Base-by-base conservation (phyloP, 1,139 yeast genomes). In the Hansenula lynferdii region DNA sequence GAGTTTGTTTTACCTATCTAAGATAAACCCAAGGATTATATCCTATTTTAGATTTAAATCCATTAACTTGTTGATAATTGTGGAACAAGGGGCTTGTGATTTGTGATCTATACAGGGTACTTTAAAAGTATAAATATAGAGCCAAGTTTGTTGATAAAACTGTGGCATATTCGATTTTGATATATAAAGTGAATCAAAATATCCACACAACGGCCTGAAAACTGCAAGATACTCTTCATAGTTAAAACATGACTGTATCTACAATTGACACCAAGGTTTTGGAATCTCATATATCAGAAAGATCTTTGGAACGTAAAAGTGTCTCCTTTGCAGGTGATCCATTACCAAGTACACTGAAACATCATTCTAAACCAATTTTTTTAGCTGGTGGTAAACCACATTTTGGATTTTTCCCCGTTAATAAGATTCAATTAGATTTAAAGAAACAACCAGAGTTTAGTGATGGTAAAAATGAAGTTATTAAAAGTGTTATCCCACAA, bases 311-410 rank as follows among this genome's bases (percentile, higher is more conserved):
- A 23, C 37, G 53, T 39, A 24, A 30, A 12, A 26, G 37, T 2
- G 36, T 48, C n/a, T 37, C 43, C 19, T 49, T 50, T 41, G 43
- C 41, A 28, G 42, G 45, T 11, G 29, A 33, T 8, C 60, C 53
- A 10, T 56, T 69, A 6, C 76, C 78, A 2, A 60, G 52, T n/a
- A 67, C 67, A 2, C 65, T 64, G 46, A 57, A 56, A 39, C 62
- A 67, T 5, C 76, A 70, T 42, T 61, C 65, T 4, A 53, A 62
- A 12, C 71, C 75, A 5, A 62, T 76, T 30, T 61, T 65, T 28
- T 61, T 77, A 39, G 70, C 71, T 31, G 76, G 70, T 48, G 83
- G 83, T n/a, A 66, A 69, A 50, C 83, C 83, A 12, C 74, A 76
- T 50, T 64, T 65, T 40, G 79, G 77, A 1, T 70, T 77, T 50